Evolutionary conservation across 169 alveolate genomes (phyloP).

Genomic region (Cyclospora cayetanensis): DNA sequence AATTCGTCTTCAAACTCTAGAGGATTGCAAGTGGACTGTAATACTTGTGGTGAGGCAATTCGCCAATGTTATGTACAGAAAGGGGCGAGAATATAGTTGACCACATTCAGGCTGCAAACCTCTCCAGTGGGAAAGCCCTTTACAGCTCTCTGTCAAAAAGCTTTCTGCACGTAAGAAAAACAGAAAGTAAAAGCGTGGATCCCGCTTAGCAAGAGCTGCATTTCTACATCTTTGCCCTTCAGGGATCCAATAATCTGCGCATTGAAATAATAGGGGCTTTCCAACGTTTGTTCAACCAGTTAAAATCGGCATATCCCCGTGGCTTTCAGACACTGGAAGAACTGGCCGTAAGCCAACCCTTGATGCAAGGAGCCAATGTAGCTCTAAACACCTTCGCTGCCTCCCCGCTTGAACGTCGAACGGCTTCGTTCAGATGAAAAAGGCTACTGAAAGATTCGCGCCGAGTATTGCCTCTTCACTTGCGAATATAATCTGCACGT

Average conservation of each 20-base stretch:
- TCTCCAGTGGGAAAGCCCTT: constrained; percentile 17
- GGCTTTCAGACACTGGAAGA: not conserved
- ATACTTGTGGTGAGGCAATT: not conserved
- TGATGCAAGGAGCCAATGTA: not conserved
- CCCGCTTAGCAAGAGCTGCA: not conserved
- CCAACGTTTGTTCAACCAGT: not conserved
- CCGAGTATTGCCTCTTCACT: constrained; percentile 24
- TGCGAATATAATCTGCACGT: not conserved
- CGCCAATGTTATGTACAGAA: not conserved
- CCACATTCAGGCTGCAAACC: not conserved
- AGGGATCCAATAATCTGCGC: not conserved
- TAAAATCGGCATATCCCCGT: not conserved
- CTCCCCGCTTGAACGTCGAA: not conserved
- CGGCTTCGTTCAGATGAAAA: not conserved
- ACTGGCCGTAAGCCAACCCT: not conserved
- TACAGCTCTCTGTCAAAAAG: constrained; percentile 37
- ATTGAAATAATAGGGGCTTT: not conserved
- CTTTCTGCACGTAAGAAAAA: not conserved
- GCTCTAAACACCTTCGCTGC: not conserved
- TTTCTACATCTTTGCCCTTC: not conserved
- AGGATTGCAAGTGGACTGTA: not conserved
- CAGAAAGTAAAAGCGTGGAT: not conserved
- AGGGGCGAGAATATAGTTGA: not conserved
- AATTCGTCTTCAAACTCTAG: not conserved
- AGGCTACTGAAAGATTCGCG: not conserved